Conservation (phyloP, 2,329 filamentous ascomycete genomes). For the Aspergillus ustus region DNA sequence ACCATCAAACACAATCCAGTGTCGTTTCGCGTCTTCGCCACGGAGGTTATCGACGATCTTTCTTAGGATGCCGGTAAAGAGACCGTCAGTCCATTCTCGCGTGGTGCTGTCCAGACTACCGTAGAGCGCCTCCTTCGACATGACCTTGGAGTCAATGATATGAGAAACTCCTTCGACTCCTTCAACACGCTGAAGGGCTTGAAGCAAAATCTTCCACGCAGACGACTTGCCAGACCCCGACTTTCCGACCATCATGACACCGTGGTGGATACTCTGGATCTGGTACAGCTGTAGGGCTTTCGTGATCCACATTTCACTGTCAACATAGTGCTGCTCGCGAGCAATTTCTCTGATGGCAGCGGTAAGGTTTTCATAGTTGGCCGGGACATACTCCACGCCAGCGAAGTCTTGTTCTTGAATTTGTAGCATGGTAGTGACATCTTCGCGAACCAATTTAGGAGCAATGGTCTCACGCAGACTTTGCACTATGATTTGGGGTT, state of each 20-base stretch:
- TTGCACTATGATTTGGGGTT: slow-evolving; percentile 97
- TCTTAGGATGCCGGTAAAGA: slow-evolving; percentile 95
- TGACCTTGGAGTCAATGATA: slow-evolving; percentile 98
- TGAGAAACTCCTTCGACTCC: slow-evolving; percentile 92
- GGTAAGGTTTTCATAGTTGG: slow-evolving; percentile 78
- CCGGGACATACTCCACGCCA: slow-evolving; percentile 88
- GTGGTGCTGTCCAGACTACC: slow-evolving; percentile 96
- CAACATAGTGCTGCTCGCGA: slow-evolving; percentile 81
- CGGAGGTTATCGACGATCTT: slow-evolving; percentile 99
- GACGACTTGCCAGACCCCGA: slow-evolving; percentile 97
- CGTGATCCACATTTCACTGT: slow-evolving; percentile 94
- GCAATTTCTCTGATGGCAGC: slow-evolving; percentile 82
- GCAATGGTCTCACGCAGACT: slow-evolving; percentile 98
- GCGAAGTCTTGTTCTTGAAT: slow-evolving; percentile 90
- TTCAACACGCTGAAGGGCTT: slow-evolving; percentile 89
- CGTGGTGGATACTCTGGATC: slow-evolving; percentile 96
- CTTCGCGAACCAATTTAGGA: slow-evolving; percentile 90
- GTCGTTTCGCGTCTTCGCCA: slow-evolving; percentile 93
- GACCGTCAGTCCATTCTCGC: slow-evolving; percentile 96
- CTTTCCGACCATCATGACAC: slow-evolving; percentile 99
- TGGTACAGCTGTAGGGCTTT: slow-evolving; percentile 97
- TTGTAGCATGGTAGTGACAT: slow-evolving; percentile 83
- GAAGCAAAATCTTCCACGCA: slow-evolving; percentile 89
- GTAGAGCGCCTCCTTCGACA: slow-evolving; percentile 98
- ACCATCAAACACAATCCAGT: slow-evolving; percentile 99